Base-by-base conservation (phyloP, 352 stramenopile species). In the Phytopythium helicoides region DNA sequence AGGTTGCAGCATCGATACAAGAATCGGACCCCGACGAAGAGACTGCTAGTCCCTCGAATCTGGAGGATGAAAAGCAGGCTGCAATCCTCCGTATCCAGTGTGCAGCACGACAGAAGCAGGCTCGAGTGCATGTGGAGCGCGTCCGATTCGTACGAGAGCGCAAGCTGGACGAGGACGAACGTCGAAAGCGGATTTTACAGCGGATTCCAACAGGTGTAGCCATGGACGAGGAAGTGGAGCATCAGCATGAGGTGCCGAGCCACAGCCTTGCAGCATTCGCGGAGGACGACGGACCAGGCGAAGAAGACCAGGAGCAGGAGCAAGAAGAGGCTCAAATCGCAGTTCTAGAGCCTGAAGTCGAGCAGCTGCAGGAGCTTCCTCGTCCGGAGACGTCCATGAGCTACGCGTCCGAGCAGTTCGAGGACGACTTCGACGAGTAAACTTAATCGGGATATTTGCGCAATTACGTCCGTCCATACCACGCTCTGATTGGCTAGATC, bases 381-480 rank as follows among this genome's bases (percentile, higher is more conserved):
- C 58, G 76, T 9, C 76, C 76, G 0, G 71, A 78, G 46, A 88
- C 76, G 14, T 71, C 68, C 60, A 71, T 73, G 72, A 86, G 73
- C 47, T 83, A 88, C 52, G 60, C 62, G 14, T 82, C 71, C 6
- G 74, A 88, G 34, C 64, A 80, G 53, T 88, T 88, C 33, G 77
- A 89, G 41, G 66, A 86, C 28, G 77, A 86, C 21, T 60, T 71
- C 59, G 64, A 78, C 52, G 31, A 31, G 21, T 22, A 42, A 22
- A 48, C 41, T 35, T 48, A 48, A 33, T 16, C 41, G 45, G 19
- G 45, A 33, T 33, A 10, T 33, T 33, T 33, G 5, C 5, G 5
- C 28, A 33, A 10, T 33, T 33, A 33, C 28, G 28, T 9, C 28
- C 5, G 5, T 5, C 28, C 5, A 33, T 33, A 33, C 28, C 9